Conservation (phyloP, 306 rosid species). For the Pyrus communis region DNA sequence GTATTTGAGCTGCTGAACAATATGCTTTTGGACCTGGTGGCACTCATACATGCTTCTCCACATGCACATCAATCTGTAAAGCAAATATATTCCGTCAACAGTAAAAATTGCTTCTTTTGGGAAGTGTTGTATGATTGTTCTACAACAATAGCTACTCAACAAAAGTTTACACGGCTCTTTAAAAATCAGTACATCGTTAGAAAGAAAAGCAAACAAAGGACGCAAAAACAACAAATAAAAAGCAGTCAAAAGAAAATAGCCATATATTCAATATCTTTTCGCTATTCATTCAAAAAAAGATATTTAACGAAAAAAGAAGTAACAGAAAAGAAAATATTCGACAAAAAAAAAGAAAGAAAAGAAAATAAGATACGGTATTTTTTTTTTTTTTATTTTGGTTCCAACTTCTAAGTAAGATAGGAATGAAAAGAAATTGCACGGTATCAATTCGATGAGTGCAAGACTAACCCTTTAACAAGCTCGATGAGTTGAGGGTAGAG, state of each 20-base stretch:
- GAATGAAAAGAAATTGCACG: background rate
- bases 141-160: background rate
- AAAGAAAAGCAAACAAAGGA: slow-evolving; percentile 20
- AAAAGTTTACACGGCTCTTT: slow-evolving; percentile 10
- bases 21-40: slow-evolving; percentile 94
- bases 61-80: slow-evolving; percentile 85
- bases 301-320: background rate
- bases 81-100: background rate
- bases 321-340: background rate
- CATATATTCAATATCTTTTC: background rate
- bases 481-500: slow-evolving; percentile 81
- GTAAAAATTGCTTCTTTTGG: background rate
- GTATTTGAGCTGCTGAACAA: slow-evolving; percentile 89
- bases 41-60: slow-evolving; percentile 98
- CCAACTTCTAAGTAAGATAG: background rate
- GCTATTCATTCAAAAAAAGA: background rate
- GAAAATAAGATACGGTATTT: background rate
- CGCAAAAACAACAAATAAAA: slow-evolving; percentile 8
- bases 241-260: slow-evolving; percentile 37
- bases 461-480: slow-evolving; percentile 85
- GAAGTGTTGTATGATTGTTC: background rate
- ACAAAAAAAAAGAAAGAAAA: background rate
- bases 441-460: background rate
- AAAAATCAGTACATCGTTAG: background rate
- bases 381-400: too few species aligned